These are phyloP conservation scores for Coniochaeta hoffmannii DNA, from an alignment of 2,329 filamentous ascomycete species.

Conservation along the genomic window DNA sequence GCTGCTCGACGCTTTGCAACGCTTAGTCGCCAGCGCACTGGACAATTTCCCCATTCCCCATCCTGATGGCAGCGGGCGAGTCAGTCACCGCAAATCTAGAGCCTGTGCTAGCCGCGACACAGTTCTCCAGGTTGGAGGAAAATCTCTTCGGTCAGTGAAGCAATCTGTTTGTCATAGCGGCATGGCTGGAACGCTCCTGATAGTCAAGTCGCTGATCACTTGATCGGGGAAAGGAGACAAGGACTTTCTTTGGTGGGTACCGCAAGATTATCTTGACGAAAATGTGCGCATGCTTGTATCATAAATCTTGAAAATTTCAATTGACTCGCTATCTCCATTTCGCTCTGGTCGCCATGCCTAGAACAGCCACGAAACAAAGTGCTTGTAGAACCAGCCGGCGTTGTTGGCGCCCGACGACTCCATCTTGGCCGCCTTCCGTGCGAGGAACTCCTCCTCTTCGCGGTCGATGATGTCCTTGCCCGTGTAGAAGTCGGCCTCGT, in stretches of 20 bases:
- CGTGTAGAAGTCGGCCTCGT: slow-evolving; percentile 60
- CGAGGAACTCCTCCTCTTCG: slow-evolving; percentile 64
- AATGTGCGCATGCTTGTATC: neutral
- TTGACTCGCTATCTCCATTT: neutral
- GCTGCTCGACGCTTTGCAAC: too few species aligned
- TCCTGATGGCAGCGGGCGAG: neutral
- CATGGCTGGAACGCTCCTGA: neutral
- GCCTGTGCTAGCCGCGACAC: neutral
- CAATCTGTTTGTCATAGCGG: neutral
- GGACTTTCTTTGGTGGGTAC: neutral
- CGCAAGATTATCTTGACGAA: neutral
- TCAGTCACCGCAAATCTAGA: neutral
- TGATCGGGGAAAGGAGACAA: neutral
- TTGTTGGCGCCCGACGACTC: slow-evolving; percentile 14
- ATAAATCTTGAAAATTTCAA: neutral
- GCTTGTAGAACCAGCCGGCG: slow-evolving; percentile 19
- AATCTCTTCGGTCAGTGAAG: neutral
- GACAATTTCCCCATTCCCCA: neutral
- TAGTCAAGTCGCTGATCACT: neutral
- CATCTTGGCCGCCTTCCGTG: slow-evolving; percentile 32
- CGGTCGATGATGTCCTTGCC: slow-evolving; percentile 68
- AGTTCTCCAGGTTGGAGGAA: neutral
- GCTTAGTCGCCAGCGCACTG: too few species aligned
- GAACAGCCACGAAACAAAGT: slow-evolving; percentile 14
- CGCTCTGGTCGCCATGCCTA: slow-evolving; percentile 1